Conservation (phyloP, 768 basidiomycete species). For the Pulveroboletus sp. region DNA sequence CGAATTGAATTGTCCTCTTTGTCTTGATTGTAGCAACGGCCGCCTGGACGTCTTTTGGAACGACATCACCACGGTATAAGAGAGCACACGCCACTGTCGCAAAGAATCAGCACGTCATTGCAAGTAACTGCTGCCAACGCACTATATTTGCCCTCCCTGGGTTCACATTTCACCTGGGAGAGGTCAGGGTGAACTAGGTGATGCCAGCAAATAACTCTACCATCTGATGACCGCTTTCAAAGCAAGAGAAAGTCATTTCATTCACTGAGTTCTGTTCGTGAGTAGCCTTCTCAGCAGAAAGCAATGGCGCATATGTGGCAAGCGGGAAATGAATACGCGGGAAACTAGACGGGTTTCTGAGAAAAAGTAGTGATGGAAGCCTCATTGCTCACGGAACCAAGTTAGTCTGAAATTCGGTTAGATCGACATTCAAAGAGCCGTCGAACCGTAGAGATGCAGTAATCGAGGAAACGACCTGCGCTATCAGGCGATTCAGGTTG, state of each 20-base stretch:
- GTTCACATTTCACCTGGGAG: conserved; percentile 75
- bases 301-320: conserved; percentile 90
- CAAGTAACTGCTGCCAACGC: conserved; percentile 27
- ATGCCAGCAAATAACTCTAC: conserved; percentile 32
- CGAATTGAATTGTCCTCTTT: conserved; percentile 96
- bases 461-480: conserved; percentile 97
- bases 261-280: conserved; percentile 97
- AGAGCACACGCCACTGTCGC: conserved; percentile 80
- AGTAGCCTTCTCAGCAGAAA: conserved; percentile 91
- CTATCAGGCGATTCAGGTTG: conserved; percentile 95
- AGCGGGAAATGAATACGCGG: conserved; percentile 98
- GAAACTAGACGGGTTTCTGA: conserved; percentile 50
- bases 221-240: conserved; percentile 97
- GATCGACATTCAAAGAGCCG: conserved; percentile 93
- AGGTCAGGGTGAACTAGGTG: conserved; percentile 1
- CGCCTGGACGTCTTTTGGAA: conserved; percentile 91
- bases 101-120: conserved; percentile 12
- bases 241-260: conserved; percentile 98
- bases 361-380: not conserved
- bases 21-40: conserved; percentile 95
- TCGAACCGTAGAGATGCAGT: conserved; percentile 97
- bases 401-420: conserved; percentile 99
- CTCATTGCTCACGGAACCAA: conserved; percentile 76
- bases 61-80: conserved; percentile 94
- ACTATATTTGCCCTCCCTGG: conserved; percentile 98